phyloP scores from a whole-genome alignment of 2,329 filamentous ascomycete species.

The Aspergillus texensis region DNA sequence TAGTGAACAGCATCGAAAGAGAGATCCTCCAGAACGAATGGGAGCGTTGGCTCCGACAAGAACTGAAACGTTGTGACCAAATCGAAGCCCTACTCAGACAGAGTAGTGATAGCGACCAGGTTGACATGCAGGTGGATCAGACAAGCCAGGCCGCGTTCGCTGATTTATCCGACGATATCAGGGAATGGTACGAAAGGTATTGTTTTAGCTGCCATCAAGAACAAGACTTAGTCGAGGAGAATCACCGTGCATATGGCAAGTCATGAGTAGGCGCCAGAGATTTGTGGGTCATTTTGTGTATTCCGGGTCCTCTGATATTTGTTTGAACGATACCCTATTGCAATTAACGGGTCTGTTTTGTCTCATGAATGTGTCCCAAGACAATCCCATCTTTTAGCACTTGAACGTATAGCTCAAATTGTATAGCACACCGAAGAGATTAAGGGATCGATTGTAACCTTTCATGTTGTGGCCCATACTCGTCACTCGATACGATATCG shows the following conservation, averaged over 20 bases:
- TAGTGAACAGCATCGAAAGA: slow-evolving; percentile 85
- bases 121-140: slow-evolving; percentile 25
- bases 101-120: slow-evolving; percentile 24
- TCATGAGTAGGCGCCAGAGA: slow-evolving; percentile 13
- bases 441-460: not conserved
- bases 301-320: slow-evolving; percentile 5
- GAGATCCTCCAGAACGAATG: slow-evolving; percentile 87
- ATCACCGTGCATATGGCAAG: slow-evolving; percentile 25
- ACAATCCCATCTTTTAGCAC: not conserved
- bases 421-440: slow-evolving; percentile 2
- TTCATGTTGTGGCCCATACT: not conserved
- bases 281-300: slow-evolving; percentile 5
- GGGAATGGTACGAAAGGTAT: slow-evolving; percentile 62
- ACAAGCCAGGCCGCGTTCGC: slow-evolving; percentile 34
- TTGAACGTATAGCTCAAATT: slow-evolving; percentile 5
- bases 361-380: not conserved
- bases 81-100: slow-evolving; percentile 52
- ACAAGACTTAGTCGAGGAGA: slow-evolving; percentile 32
- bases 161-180: slow-evolving; percentile 49
- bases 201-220: slow-evolving; percentile 62
- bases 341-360: slow-evolving; percentile 20
- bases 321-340: slow-evolving; percentile 36
- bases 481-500: not conserved
- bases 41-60: slow-evolving; percentile 87
- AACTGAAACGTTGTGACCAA: slow-evolving; percentile 74